Base-by-base conservation (phyloP, 805 yeast genomes). In the Candida adriatica region DNA sequence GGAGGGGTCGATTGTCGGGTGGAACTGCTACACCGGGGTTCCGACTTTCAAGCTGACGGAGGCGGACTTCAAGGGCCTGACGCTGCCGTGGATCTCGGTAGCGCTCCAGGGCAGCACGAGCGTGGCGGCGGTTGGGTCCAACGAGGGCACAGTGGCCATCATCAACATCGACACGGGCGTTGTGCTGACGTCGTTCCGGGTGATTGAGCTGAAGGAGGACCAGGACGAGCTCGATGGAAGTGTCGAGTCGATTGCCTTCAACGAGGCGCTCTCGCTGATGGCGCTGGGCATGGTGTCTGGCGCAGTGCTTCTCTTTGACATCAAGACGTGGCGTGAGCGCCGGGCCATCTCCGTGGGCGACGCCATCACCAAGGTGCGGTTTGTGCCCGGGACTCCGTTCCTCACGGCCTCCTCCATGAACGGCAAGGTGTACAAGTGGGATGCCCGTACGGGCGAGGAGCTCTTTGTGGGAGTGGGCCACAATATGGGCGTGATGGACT, bases 231-330 rank as follows among this genome's bases (percentile, higher is more conserved):
- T 64, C 19, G 81, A 75, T 40, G 76, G 79, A 3, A 75, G 90
- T 20, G 68, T 81, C 13, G 95, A 87, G 61, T 79, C 95, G 4
- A 66, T 92, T 31, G 56, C 81, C 10, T 92, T 95, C 95, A 76
- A 87, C 48, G 70, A 74, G 11, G 50, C 59, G 6, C 59, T 72
- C 26, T 69, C 79, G 18, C 56, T 86, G 27, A 59, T 92, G 53
- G 97, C 96, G 2, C 71, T 81, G 8, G 98, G 98, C 6, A 65
- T 84, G 42, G 97, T 92, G 15, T 76, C 83, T 18, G 98, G 98
- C 26, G 82, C 78, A 38, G 67, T 92, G n/a, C 62, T 79, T 35
- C 63, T 92, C 33, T 86, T 79, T 50, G 96, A 90, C 53, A 68
- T 88, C 5, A 73, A 72, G 34, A 78, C 87, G 24, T 90, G 97